These are phyloP conservation scores for Kwoniella dendrophila DNA, from an alignment of 768 basidiomycete species.

Conservation along the genomic window DNA sequence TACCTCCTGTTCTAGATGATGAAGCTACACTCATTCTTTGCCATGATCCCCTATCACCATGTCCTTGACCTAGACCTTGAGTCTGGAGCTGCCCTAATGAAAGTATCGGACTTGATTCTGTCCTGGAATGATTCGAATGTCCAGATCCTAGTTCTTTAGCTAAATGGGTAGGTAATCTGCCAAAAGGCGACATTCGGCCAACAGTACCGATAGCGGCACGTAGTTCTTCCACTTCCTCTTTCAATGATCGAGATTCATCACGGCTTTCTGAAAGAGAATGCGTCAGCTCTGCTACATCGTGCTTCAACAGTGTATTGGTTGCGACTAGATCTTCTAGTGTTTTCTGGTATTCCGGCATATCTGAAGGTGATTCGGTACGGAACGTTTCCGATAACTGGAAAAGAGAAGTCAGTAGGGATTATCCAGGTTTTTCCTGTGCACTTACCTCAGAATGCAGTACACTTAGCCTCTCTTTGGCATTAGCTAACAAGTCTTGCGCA, in stretches of 20 bases:
- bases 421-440: no score
- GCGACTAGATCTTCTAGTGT: slow-evolving; percentile 82
- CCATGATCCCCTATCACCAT: slow-evolving; percentile 29
- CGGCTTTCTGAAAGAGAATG: slow-evolving; percentile 72
- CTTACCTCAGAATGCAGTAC: slow-evolving; percentile 13
- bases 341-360: slow-evolving; percentile 47
- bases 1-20: slow-evolving; percentile 24
- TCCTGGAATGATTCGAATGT: slow-evolving; percentile 32
- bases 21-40: slow-evolving; percentile 33
- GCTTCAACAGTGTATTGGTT: slow-evolving; percentile 79
- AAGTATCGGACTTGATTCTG: slow-evolving; percentile 40
- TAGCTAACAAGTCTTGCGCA: slow-evolving; percentile 45
- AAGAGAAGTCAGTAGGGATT: no score
- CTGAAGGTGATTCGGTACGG: slow-evolving; percentile 32
- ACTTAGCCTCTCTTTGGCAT: slow-evolving; percentile 47
- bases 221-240: slow-evolving; percentile 76
- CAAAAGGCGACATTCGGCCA: slow-evolving; percentile 30
- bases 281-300: slow-evolving; percentile 78
- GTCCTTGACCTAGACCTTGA: neutral
- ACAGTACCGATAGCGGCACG: slow-evolving; percentile 59
- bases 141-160: slow-evolving; percentile 31
- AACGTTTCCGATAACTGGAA: slow-evolving; percentile 47
- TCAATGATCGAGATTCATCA: slow-evolving; percentile 71
- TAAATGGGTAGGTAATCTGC: slow-evolving; percentile 18
- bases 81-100: no score